Conservation (phyloP, 129 eudicot genomes). For the Escallonia herrerae region DNA sequence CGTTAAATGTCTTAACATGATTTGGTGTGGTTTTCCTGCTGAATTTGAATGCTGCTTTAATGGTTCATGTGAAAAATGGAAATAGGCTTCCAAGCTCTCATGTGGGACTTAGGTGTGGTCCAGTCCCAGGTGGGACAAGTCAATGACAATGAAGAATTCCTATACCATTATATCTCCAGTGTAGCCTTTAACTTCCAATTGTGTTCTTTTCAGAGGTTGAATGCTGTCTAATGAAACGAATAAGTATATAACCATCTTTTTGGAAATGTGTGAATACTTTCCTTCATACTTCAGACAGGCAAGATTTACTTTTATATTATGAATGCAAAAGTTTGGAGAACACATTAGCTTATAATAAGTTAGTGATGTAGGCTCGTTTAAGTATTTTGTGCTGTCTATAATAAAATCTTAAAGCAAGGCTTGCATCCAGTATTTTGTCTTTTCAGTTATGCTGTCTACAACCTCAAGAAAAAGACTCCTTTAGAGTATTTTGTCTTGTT, state of each 20-base stretch:
- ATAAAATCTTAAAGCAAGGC: not conserved
- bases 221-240: not conserved
- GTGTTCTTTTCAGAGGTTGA: not conserved
- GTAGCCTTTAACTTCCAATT: not conserved
- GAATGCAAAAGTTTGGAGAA: slow-evolving; percentile 6
- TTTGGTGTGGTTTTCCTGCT: too few relatives aligned
- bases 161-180: not conserved
- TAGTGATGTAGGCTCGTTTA: not conserved
- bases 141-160: not conserved
- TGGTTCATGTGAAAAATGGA: too few relatives aligned
- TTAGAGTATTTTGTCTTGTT: slow-evolving; percentile 5
- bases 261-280: not conserved
- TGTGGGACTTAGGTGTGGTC: not conserved
- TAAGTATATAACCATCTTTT: not conserved
- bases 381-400: not conserved
- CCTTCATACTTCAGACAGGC: not conserved
- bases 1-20: too few relatives aligned
- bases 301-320: not conserved
- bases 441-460: not conserved
- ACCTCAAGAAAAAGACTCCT: not conserved
- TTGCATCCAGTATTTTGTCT: not conserved
- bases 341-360: not conserved
- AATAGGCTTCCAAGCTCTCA: too few relatives aligned
- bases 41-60: too few relatives aligned
- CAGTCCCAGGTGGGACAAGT: not conserved